Base-by-base conservation (phyloP, 805 yeast species). In the Yamadazyma tumulicola region DNA sequence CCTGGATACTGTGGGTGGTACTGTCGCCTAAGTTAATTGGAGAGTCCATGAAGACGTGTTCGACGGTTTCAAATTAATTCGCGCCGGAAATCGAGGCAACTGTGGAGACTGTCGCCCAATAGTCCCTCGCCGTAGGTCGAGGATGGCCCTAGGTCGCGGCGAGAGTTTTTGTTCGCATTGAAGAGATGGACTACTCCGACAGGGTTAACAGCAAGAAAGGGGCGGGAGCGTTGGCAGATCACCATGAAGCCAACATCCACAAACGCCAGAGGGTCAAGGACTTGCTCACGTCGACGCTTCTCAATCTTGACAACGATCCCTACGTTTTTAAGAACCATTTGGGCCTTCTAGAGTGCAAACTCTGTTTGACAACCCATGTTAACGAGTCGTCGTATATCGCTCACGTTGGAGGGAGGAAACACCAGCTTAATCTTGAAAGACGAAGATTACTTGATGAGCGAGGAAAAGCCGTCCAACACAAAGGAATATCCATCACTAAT, bases 191-290 rank as follows among this genome's bases (percentile, higher is more conserved):
- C 56, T 85, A 85, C 52, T 89, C 86, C 43, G 85, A 84, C 47
- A 63, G 96, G 49, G 94, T 85, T 2, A 96, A 96, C 29, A 82
- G 95, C 5, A 88, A 88, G 59, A 79, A 85, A 54, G 96, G 96
- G 7, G 77, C 82, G 19, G 97, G 96, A 46, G 96, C 95, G 5
- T 68, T 88, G 13, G 96, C 96, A 1, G 84, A 85, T 4, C 63
- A 67, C 28, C 74, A 78, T 14, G 88, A 83, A 44, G 67, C 80
- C 5, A 84, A 85, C 48, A 74, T 78, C 4, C 81, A 81, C 29
- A 68, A 89, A 30, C 67, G 80, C 37, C 78, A 78, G 38, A 71
- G 95, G 24, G 73, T 87, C 6, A 72, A 79, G 26, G 77, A 82
- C 45, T 69, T 88, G 29, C 66, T 83, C 24, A 57, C 68, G 32